Evolutionary conservation across 1,284 basidiomycete genomes (phyloP), one percentile per base, ranked within the genome.

Genomic region (Ceratorhiza oryzae-sativae): DNA sequence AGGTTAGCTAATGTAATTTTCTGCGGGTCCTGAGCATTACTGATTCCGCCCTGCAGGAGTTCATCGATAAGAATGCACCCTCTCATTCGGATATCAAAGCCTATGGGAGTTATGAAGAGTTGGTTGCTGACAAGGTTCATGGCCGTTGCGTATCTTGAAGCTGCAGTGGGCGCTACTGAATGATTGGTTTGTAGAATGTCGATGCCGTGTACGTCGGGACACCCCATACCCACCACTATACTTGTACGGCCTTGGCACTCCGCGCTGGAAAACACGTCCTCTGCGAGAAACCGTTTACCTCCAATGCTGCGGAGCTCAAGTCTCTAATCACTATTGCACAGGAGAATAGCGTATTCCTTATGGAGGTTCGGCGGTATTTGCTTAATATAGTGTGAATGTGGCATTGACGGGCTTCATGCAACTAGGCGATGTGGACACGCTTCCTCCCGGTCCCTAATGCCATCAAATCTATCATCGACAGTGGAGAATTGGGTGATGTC

Each of bases 171-270:
- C 18, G 25, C 13, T 39, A 45, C 30, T n/a, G 8, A 30, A 32
- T 3, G 15, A 41, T 25, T 8, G n/a, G 5, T 15, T 25, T 30
- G 5, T 74, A 94, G 91, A 82, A 91, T 71, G 90, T 95, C 39
- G 88, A 94, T 76, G 90, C 84, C 1, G 83, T 95, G 61, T 95
- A 94, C 80, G 89, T 95, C 65, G 92, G 93, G 23, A 95, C 95
- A 0, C 95, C 95, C 3, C 94, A 97, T 79, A 91, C 92, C 0
- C 84, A 86, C 73, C 95, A 97, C 82, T 94, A 94, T 78, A 83
- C 84, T 71, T 93, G 93, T 77, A 88, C 92, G 0, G 83, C 90
- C 74, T 88, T 88, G 63, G 91, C 91, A 8, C 86, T 96, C 73
- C 85, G 87, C 70, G 91, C 90, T 1, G 89, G 89, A 63, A 97